Evolutionary conservation across 2,329 filamentous ascomycete species (phyloP), one percentile per base, ranked within the genome.

Genomic region (Rhinocladiella mackenziei): DNA sequence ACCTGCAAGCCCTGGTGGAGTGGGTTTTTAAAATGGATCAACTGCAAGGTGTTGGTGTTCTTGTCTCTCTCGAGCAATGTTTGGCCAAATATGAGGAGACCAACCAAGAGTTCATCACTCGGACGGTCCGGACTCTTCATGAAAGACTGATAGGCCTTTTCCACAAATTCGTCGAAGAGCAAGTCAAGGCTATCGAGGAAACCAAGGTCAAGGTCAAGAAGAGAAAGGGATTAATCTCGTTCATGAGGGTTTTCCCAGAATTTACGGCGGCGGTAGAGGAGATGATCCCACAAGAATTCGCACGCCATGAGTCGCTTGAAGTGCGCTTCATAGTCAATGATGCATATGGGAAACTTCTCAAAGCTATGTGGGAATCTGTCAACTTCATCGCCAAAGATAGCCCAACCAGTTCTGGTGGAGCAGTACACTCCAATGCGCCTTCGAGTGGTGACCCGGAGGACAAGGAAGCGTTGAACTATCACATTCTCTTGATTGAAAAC

Each of bases 191-290:
- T 4, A 95, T 97, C 53, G 92, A 97, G 67, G 92, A 97, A 50
- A 97, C 89, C 28, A 97, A 97, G 67, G 91, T 98, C 64, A 96
- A 96, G 72, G 89, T 96, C 67, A 96, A 95, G 73, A 97, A 97
- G 73, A 84, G 92, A 56, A 96, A 94, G 69, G 91, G 92, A 8
- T 87, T 98, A 44, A 96, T 97, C 58, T 83, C 83, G 11, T 97
- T 97, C 65, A 91, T 97, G 72, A 86, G 87, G 53, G 84, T 91
- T 29, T 97, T 97, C 72, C 92, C 91, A 0, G 73, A 83, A 47
- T 96, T 96, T 67, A 82, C 82, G n/a, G 68, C 78, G 1, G 81
- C 85, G 0, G 78, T 96, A 1, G 89, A 96, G 66, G 89, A 83
- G 59, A 89, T 94, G 79, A 75, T 95, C 34, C 69, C 75, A 1